Conservation (phyloP, 2,329 filamentous ascomycete genomes). For the Neofusicoccum parvum region DNA sequence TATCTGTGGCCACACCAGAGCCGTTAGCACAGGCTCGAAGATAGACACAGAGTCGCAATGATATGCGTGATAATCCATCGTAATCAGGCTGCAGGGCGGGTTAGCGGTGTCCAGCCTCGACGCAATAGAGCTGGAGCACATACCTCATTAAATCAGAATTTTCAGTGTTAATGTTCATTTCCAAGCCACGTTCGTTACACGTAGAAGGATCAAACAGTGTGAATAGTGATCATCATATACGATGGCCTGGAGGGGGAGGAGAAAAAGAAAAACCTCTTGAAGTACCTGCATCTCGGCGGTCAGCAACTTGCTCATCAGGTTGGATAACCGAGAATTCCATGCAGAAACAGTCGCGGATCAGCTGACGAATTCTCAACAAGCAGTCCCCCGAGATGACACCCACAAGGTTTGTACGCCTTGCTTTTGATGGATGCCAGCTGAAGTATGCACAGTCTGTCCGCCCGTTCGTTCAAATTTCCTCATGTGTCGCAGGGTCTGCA, state of each 20-base stretch:
- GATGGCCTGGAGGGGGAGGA: conserved; percentile 42
- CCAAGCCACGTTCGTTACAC: conserved; percentile 50
- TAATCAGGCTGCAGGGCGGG: conserved; percentile 41
- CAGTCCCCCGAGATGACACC: conserved; percentile 55
- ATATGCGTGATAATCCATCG: conserved; percentile 31
- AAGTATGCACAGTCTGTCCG: conserved; percentile 64
- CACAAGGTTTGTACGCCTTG: conserved; percentile 67
- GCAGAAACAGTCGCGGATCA: conserved; percentile 46
- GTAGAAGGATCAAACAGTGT: conserved; percentile 67
- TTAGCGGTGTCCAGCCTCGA: neutral
- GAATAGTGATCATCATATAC: conserved; percentile 69
- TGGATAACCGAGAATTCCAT: neutral
- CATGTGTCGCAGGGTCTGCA: conserved; percentile 45
- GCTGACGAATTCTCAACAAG: conserved; percentile 72
- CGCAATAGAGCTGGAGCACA: conserved; percentile 22
- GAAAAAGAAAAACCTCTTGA: conserved; percentile 24
- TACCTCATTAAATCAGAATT: conserved; percentile 75
- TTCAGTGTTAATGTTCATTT: conserved; percentile 64
- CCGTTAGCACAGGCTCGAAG: conserved; percentile 22
- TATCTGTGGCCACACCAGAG: conserved; percentile 22
- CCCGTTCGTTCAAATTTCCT: conserved; percentile 70
- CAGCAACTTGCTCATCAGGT: conserved; percentile 13
- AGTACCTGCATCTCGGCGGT: conserved; percentile 23
- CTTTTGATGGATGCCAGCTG: conserved; percentile 54
- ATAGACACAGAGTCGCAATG: conserved; percentile 23